These are phyloP conservation scores for Cokeromyces recurvatus DNA, from an alignment of 371 early-diverging fungal species.

Conservation along the genomic window DNA sequence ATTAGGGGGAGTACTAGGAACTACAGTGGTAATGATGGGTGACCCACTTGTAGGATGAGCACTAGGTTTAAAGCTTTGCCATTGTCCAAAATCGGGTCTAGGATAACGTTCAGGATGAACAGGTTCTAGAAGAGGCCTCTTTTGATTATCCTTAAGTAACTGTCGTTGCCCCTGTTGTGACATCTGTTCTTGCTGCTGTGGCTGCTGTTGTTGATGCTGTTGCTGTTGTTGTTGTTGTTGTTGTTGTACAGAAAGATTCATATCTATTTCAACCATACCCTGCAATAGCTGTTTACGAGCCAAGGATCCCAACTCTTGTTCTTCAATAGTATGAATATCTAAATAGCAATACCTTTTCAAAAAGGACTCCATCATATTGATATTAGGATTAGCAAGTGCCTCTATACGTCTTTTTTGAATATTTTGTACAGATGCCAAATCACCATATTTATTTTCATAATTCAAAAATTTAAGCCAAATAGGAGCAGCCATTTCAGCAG, in stretches of 20 bases:
- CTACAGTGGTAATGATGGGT: slow-evolving; percentile 2
- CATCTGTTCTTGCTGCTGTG: slow-evolving; percentile 1
- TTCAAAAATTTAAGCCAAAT: slow-evolving; percentile 82
- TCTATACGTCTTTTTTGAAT: slow-evolving; percentile 74
- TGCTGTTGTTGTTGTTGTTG: not conserved
- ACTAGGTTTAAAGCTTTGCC: slow-evolving; percentile 63
- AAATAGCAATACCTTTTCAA: slow-evolving; percentile 64
- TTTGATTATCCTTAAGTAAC: slow-evolving; percentile 6
- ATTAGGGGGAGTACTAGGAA: slow-evolving; percentile 3
- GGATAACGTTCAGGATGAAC: slow-evolving; percentile 70
- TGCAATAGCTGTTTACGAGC: slow-evolving; percentile 1
- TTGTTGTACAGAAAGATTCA: no score
- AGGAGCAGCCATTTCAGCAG: slow-evolving; percentile 62
- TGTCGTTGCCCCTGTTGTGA: slow-evolving; percentile 3
- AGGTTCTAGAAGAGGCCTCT: slow-evolving; percentile 59
- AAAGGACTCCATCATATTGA: slow-evolving; percentile 48
- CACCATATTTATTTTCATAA: slow-evolving; percentile 87
- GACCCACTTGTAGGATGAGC: slow-evolving; percentile 27
- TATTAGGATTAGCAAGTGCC: slow-evolving; percentile 40
- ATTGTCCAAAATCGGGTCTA: slow-evolving; percentile 75
- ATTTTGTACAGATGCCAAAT: slow-evolving; percentile 67
- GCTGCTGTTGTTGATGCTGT: not conserved
- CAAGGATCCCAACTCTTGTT: slow-evolving; percentile 47
- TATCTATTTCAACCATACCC: not conserved
- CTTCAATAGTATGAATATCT: slow-evolving; percentile 53